Evolutionary conservation across 305 asterid genomes (phyloP), one percentile per base, ranked within the genome.

Genomic region (Ruellia speciosa): DNA sequence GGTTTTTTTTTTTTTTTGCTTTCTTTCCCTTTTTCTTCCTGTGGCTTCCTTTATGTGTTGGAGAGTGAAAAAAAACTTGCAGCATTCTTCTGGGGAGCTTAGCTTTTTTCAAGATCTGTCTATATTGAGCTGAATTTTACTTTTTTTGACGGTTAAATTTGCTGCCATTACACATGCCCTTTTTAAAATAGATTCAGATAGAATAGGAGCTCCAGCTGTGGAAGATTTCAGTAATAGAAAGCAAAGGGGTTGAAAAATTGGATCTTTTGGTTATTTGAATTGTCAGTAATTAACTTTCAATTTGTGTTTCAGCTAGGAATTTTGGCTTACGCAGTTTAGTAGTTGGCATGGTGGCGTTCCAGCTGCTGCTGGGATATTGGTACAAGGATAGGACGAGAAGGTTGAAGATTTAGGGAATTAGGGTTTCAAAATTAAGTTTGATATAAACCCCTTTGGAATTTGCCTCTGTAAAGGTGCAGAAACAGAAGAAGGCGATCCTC

Each of bases 71-170:
- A 51, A n/a, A 66, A 52, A 14, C 35, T 45, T 47, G 52, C 54
- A 28, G 66, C 56, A 37, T 24, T 63, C 18, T 66, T 18, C 16
- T 47, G 37, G 67, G 65, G 24, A 64, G 54, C 58, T 68, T 59
- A 63, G 54, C 56, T 72, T 24, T 24, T 24, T 68, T 47, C 70
- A 28, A 70, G 81, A 79, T 79, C 78, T 76, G 70, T 55, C 51
- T 47, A 11, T n/a, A 40, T 50, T 67, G 5, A 70, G 64, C 58
- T 60, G 43, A 58, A 53, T 62, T 37, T 37, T 37, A 1, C 12
- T 37, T 5, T 9, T 15, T 52, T 51, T 60, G 60, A 9, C 11
- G 14, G 45, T 50, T 48, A 45, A 58, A 33, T 59, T 45, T 7
- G 35, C 59, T 15, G 24, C 37, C 60, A 14, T 54, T 61, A 13